Percentiles rank a stretch among this genome's conserved stretches.
Evolutionary conservation across 352 stramenopile genomes (phyloP).

Genomic region (Thalassiosira hispida): DNA sequence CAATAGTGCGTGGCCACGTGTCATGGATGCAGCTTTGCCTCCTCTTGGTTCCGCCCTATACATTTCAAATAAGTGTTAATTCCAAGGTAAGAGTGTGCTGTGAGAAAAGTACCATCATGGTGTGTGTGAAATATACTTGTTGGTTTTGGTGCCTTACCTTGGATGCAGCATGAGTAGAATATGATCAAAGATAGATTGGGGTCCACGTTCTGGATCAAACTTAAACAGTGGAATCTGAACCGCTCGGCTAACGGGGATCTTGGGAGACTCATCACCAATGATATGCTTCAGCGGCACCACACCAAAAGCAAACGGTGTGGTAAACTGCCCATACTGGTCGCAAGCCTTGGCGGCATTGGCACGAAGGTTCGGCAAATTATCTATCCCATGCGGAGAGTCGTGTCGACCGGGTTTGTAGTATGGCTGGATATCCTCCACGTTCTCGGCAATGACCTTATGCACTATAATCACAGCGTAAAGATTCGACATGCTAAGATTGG

Average conservation of each 20-base stretch:
- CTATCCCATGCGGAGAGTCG: slow-evolving; percentile 22
- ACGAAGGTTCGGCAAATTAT: slow-evolving; percentile 66
- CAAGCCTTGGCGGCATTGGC: slow-evolving; percentile 65
- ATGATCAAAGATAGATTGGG: slow-evolving; percentile 81
- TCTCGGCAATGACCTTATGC: slow-evolving; percentile 77
- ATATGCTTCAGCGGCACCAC: slow-evolving; percentile 83
- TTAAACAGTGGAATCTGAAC: slow-evolving; percentile 85
- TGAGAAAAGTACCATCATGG: not conserved
- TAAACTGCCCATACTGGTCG: slow-evolving; percentile 65
- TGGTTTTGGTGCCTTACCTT: slow-evolving; percentile 49
- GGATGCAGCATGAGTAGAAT: slow-evolving; percentile 85
- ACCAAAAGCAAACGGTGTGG: slow-evolving; percentile 84
- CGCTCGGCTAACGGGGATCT: slow-evolving; percentile 72
- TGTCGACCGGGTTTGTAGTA: slow-evolving; percentile 64
- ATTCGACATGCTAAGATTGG: slow-evolving; percentile 80
- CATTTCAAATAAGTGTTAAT: not conserved
- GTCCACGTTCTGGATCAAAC: slow-evolving; percentile 65
- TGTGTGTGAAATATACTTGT: not conserved
- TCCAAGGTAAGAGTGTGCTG: not conserved
- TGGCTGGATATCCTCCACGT: slow-evolving; percentile 57
- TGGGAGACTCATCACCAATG: slow-evolving; percentile 74
- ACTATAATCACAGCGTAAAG: slow-evolving; percentile 83
- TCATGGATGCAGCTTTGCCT: slow-evolving; percentile 68
- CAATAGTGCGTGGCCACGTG: slow-evolving; percentile 78
- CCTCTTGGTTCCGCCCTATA: slow-evolving; percentile 47